Evolutionary conservation across 2,329 filamentous ascomycete species (phyloP).

Genomic region (Verticillium dahliae): DNA sequence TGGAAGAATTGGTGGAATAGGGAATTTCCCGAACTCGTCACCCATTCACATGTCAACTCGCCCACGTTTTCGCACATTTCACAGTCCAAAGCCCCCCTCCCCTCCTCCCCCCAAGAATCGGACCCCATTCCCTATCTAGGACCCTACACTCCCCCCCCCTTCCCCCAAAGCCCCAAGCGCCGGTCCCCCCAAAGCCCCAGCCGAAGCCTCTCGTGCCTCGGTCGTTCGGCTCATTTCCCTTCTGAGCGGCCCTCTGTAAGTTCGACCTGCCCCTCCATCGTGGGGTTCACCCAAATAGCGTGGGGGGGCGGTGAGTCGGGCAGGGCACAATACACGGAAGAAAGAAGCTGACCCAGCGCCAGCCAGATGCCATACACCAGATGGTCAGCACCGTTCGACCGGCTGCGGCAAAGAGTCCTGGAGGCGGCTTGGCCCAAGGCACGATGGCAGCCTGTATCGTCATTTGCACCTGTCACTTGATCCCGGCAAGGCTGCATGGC

Average conservation of each 20-base stretch:
- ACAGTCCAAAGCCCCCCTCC: neutral
- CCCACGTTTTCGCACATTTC: neutral
- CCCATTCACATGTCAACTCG: neutral
- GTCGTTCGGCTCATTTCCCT: conserved; percentile 11
- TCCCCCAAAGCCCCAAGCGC: neutral
- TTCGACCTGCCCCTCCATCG: neutral
- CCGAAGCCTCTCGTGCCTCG: conserved; percentile 6
- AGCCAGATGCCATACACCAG: too few relatives aligned
- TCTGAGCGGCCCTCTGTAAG: neutral
- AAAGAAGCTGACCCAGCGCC: too few relatives aligned
- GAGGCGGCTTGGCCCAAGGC: neutral
- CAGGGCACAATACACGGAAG: too few relatives aligned
- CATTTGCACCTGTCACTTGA: neutral
- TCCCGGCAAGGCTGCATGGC: neutral
- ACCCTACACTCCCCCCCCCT: neutral
- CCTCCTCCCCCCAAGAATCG: neutral
- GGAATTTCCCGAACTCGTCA: neutral
- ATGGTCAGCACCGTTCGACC: neutral
- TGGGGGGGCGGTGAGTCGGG: neutral
- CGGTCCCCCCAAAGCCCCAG: neutral
- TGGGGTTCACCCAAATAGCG: neutral
- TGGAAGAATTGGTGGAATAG: neutral
- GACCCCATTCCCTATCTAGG: neutral
- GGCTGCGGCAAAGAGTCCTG: neutral
- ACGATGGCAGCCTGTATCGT: neutral